phyloP scores from a whole-genome alignment of 768 basidiomycete species.

The Krasilnikovozyma curviuscula region DNA sequence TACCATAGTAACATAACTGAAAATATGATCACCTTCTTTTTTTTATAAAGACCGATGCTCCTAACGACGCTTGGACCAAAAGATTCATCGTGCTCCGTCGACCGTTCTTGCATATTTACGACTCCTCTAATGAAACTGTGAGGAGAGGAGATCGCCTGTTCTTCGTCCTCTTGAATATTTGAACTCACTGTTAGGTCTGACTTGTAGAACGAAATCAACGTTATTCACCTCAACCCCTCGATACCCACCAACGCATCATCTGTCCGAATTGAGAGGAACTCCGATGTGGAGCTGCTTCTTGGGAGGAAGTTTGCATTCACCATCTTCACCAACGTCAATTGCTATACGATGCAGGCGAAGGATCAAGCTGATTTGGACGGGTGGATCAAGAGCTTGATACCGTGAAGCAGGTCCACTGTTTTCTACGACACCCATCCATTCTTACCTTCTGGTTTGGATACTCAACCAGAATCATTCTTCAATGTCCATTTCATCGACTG shows the following conservation, averaged over 20 bases:
- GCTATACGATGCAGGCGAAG: constrained; percentile 68
- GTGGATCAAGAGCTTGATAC: constrained; percentile 72
- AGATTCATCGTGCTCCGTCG: constrained; percentile 73
- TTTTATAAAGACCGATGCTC: constrained; percentile 41
- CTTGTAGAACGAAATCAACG: too few species aligned
- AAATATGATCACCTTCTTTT: too few species aligned
- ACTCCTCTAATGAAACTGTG: constrained; percentile 63
- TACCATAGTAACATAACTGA: background rate
- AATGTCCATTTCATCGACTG: background rate
- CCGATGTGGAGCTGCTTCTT: constrained; percentile 45
- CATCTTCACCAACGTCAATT: constrained; percentile 78
- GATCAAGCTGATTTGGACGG: constrained; percentile 61
- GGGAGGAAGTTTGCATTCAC: constrained; percentile 69
- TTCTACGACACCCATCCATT: background rate
- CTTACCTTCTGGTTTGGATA: background rate
- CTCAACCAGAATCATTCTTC: background rate
- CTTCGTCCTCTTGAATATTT: constrained; percentile 23
- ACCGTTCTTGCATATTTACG: constrained; percentile 75
- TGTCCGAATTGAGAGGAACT: constrained; percentile 72
- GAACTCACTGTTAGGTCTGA: too few species aligned
- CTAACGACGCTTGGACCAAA: constrained; percentile 58
- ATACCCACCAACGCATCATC: too few species aligned
- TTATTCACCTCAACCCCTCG: too few species aligned
- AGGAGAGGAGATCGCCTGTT: constrained; percentile 31
- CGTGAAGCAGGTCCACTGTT: constrained; percentile 29